Conservation (phyloP, 2,329 filamentous ascomycete genomes). For the Venturia nashicola region DNA sequence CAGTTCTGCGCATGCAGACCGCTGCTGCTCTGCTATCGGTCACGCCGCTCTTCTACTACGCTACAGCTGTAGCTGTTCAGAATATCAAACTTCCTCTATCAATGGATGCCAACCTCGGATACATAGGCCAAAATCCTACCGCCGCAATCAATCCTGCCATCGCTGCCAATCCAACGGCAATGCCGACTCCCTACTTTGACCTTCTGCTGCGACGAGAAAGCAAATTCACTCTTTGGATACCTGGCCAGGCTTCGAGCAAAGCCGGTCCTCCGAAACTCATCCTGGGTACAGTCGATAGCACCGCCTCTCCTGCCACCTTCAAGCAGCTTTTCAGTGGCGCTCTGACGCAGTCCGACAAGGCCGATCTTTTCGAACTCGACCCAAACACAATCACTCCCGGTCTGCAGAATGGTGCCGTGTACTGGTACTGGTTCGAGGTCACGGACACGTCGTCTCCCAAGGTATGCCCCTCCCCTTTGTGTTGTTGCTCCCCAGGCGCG, state of each 20-base stretch:
- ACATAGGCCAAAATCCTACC: not conserved
- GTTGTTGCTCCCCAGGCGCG: not conserved
- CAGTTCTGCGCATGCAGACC: not conserved
- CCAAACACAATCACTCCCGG: not conserved
- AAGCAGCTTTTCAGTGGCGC: conserved; percentile 10
- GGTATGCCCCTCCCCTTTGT: not conserved
- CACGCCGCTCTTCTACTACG: not conserved
- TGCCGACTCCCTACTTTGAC: not conserved
- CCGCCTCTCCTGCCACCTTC: not conserved
- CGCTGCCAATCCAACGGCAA: not conserved
- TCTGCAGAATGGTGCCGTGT: not conserved
- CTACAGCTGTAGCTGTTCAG: not conserved
- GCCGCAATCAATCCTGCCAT: not conserved
- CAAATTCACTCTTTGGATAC: not conserved
- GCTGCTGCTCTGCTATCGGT: not conserved
- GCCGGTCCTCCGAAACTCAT: not conserved
- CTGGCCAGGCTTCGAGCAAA: not conserved
- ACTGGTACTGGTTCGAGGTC: not conserved
- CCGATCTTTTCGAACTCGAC: not conserved
- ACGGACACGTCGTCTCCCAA: not conserved
- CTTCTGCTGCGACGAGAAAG: not conserved
- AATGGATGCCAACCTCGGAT: not conserved
- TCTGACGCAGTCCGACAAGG: not conserved
- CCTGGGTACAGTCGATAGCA: not conserved
- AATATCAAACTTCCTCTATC: too few relatives aligned